Percentiles rank a stretch among this genome's conserved stretches.
Conservation (phyloP, 352 stramenopile genomes). For the Pythium dissotocum region DNA sequence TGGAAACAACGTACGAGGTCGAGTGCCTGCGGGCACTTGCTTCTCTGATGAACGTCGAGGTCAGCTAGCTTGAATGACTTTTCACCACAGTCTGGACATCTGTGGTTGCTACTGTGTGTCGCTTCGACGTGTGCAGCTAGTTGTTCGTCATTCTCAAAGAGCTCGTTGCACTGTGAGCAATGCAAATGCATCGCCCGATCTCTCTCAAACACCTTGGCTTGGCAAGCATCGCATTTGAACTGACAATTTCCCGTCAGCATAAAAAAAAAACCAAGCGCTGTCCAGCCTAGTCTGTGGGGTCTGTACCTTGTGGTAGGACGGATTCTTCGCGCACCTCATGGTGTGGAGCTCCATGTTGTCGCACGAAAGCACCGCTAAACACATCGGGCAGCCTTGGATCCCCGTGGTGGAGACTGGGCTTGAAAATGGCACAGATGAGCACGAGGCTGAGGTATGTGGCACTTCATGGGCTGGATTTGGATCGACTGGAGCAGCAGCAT, state of each 20-base stretch:
- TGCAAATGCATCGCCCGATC: slow-evolving; percentile 43
- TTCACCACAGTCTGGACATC: slow-evolving; percentile 34
- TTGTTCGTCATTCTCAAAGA: slow-evolving; percentile 24
- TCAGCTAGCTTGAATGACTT: slow-evolving; percentile 30
- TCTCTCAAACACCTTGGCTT: slow-evolving; percentile 32
- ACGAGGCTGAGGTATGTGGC: background rate
- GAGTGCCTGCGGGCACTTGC: slow-evolving; percentile 31
- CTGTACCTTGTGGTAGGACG: slow-evolving; percentile 51
- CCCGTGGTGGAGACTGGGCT: background rate
- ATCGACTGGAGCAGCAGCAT: background rate
- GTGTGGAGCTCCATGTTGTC: slow-evolving; percentile 42
- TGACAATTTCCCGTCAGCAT: slow-evolving; percentile 15
- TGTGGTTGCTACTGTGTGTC: slow-evolving; percentile 24
- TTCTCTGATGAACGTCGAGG: slow-evolving; percentile 25
- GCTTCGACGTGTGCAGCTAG: slow-evolving; percentile 26
- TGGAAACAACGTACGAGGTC: slow-evolving; percentile 25
- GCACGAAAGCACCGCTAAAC: slow-evolving; percentile 36
- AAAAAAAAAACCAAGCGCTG: too few relatives aligned
- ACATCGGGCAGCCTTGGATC: slow-evolving; percentile 3
- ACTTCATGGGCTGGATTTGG: background rate
- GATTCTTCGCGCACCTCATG: slow-evolving; percentile 46
- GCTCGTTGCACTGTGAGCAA: slow-evolving; percentile 34
- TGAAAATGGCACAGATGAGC: background rate
- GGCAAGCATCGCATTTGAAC: slow-evolving; percentile 44
- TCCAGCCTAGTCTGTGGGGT: too few relatives aligned